These are phyloP conservation scores for Malassezia globosa DNA, from an alignment of 1,284 basidiomycete genomes.

Conservation along the genomic window DNA sequence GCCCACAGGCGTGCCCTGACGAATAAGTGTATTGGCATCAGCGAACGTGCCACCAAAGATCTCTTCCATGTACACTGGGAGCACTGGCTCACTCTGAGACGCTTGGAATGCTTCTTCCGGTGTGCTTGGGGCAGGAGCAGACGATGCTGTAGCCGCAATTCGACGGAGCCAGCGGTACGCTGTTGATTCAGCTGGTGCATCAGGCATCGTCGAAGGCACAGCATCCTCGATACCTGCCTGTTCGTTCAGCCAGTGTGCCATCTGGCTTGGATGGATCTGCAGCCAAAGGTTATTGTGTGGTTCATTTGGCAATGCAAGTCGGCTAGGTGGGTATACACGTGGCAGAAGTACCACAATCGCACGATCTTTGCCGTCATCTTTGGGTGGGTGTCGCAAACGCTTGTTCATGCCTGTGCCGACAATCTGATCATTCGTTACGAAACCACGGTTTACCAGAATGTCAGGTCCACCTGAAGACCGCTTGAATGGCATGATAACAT, in stretches of 20 bases:
- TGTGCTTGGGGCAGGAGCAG: background rate
- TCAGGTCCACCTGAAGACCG: conserved; percentile 55
- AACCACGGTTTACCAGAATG: conserved; percentile 69
- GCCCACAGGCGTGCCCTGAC: conserved; percentile 72
- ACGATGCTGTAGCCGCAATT: background rate
- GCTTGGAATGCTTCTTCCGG: conserved; percentile 9
- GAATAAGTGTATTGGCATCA: conserved; percentile 57
- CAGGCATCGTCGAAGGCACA: background rate
- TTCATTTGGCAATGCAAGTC: conserved; percentile 78
- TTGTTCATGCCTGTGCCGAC: conserved; percentile 39
- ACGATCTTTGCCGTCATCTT: background rate
- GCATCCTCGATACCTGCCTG: conserved; percentile 57
- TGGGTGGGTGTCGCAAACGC: conserved; percentile 17
- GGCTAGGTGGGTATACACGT: conserved; percentile 51
- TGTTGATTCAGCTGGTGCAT: background rate
- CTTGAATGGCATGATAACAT: conserved; percentile 72
- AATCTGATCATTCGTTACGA: conserved; percentile 54
- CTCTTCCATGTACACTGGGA: conserved; percentile 40
- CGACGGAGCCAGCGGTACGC: background rate
- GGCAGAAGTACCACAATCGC: conserved; percentile 29
- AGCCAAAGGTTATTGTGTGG: conserved; percentile 72
- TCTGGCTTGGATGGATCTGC: conserved; percentile 67
- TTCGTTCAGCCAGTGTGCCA: conserved; percentile 61
- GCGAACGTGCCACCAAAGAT: conserved; percentile 59
- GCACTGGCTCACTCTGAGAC: conserved; percentile 38